These are phyloP conservation scores for barley (Hordeum vulgare) DNA, from an alignment of 176 grass and related monocot species.

Conservation along the genomic window DNA sequence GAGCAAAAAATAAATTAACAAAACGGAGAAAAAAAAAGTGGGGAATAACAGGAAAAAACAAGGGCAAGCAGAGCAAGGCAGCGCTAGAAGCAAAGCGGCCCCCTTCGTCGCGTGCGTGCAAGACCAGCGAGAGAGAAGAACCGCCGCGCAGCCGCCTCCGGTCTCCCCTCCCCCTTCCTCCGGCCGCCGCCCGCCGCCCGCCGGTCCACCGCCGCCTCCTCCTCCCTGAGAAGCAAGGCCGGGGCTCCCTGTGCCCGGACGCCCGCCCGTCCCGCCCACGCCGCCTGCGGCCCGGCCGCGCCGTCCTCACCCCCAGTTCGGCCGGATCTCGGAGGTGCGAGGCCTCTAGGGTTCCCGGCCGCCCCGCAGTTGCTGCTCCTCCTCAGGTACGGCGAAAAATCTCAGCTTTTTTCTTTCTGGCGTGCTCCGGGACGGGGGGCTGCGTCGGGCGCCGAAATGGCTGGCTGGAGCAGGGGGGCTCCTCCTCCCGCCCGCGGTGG, in stretches of 20 bases:
- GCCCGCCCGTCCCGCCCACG: not conserved
- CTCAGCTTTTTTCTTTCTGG: not conserved
- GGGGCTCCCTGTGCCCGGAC: not conserved
- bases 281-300: not conserved
- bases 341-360: not conserved
- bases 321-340: conserved; percentile 11
- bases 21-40: too few relatives aligned
- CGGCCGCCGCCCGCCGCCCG: not conserved
- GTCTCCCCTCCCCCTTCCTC: not conserved
- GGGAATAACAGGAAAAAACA: not conserved
- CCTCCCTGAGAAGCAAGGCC: not conserved
- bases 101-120: not conserved
- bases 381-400: conserved; percentile 5
- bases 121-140: not conserved
- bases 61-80: not conserved
- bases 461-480: not conserved
- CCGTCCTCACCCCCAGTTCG: not conserved
- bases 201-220: not conserved
- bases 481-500: not conserved
- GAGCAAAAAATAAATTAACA: too few relatives aligned
- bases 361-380: not conserved
- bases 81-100: not conserved
- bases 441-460: not conserved
- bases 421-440: not conserved
- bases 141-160: not conserved